Conservation (phyloP, 1,139 yeast species). For the Geotrichum phurueaensis region DNA sequence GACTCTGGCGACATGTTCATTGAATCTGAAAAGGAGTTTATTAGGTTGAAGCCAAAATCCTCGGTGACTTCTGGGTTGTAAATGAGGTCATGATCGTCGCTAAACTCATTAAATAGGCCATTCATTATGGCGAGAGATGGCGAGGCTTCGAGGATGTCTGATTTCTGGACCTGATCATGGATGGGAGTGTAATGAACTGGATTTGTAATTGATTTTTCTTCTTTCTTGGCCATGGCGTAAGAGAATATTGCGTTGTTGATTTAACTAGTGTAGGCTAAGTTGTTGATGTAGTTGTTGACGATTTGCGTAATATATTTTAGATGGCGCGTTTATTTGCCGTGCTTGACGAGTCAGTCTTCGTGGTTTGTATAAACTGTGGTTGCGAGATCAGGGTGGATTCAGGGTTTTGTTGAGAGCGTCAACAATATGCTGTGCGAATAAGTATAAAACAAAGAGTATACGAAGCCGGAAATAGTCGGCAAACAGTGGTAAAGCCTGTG, state of each 20-base stretch:
- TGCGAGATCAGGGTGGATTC: neutral
- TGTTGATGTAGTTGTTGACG: neutral
- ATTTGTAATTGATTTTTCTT: neutral
- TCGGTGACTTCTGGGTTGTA: neutral
- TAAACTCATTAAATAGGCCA: neutral
- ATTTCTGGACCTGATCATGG: constrained; percentile 4
- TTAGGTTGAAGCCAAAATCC: constrained; percentile 1
- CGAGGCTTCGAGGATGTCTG: constrained; percentile 5
- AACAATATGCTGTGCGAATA: neutral
- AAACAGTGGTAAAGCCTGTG: no score
- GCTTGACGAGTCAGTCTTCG: neutral
- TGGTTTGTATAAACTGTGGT: neutral
- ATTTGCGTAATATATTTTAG: neutral
- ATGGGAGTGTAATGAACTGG: constrained; percentile 9
- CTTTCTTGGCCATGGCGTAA: neutral
- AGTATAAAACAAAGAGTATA: neutral
- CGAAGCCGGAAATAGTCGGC: neutral
- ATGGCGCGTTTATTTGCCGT: neutral
- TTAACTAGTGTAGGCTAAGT: neutral
- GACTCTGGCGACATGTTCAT: constrained; percentile 4
- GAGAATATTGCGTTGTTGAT: neutral
- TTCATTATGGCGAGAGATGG: constrained; percentile 1
- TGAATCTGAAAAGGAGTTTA: constrained; percentile 1
- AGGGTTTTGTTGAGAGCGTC: neutral
- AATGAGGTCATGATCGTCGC: neutral